Evolutionary conservation across 768 basidiomycete genomes (phyloP).

Genomic region (Gyrodon lividus): DNA sequence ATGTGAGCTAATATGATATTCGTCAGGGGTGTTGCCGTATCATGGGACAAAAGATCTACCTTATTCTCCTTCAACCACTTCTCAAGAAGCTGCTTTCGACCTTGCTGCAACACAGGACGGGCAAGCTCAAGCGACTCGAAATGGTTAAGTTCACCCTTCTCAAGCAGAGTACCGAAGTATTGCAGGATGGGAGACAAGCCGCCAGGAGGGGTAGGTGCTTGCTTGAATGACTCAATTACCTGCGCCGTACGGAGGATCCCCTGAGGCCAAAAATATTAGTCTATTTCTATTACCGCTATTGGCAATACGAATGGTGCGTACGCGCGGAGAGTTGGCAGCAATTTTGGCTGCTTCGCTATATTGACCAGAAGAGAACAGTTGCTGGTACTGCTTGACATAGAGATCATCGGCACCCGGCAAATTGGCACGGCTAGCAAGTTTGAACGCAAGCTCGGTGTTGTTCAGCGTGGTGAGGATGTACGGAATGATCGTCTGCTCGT

Average conservation of each 20-base stretch:
- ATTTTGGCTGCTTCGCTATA: slow-evolving; percentile 95
- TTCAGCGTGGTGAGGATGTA: slow-evolving; percentile 93
- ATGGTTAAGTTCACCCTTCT: slow-evolving; percentile 98
- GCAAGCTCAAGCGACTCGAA: slow-evolving; percentile 94
- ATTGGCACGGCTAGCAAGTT: slow-evolving; percentile 93
- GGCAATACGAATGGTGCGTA: slow-evolving; percentile 34
- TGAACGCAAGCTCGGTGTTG: slow-evolving; percentile 97
- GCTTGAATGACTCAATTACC: slow-evolving; percentile 97
- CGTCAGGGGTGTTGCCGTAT: slow-evolving; percentile 10
- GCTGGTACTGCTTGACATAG: slow-evolving; percentile 91
- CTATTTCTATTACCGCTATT: neutral
- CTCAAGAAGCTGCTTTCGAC: slow-evolving; percentile 93
- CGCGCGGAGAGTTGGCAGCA: slow-evolving; percentile 94
- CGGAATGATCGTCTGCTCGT: slow-evolving; percentile 93
- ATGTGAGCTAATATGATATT: slow-evolving; percentile 68
- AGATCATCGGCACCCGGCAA: slow-evolving; percentile 97
- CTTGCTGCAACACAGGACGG: slow-evolving; percentile 92
- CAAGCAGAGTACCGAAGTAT: slow-evolving; percentile 97
- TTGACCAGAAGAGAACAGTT: slow-evolving; percentile 85
- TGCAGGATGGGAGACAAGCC: slow-evolving; percentile 94
- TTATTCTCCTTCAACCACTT: slow-evolving; percentile 99
- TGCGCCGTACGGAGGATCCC: slow-evolving; percentile 93
- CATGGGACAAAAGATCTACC: slow-evolving; percentile 39
- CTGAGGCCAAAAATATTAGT: slow-evolving; percentile 36
- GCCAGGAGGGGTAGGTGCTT: slow-evolving; percentile 86